Evolutionary conservation across 306 rosid species (phyloP), one percentile per base, ranked within the genome.

Genomic region (Begonia loranthoides): DNA sequence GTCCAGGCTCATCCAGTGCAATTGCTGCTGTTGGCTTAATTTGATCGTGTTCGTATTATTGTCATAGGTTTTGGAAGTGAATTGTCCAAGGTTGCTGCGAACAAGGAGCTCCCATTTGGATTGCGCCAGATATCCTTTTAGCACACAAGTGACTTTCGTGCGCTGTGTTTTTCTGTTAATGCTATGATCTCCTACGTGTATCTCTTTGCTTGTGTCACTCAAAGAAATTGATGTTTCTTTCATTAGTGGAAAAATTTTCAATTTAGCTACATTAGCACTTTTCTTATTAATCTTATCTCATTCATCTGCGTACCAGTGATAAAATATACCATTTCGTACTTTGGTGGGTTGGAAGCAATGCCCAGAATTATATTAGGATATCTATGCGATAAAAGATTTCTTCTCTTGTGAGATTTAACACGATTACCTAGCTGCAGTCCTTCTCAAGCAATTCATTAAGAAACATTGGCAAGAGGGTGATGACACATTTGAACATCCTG

Each of bases 91-190:
- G 85, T 85, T 53, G 70, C 83, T 44, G 79, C 92, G 58, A 82
- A 86, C 68, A 76, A 67, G 87, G 95, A 90, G 72, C 73, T 78
- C 45, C 66, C 72, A 0, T 41, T 80, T 28, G 95, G 95, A 21
- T 56, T 85, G 79, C 94, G 97, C 45, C 97, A 90, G 79, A 90
- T 90, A 90, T 90, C 97, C 97, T 85, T 66, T 70, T 59, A 49
- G 44, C 43, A 14, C 17, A 45, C 49, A 56, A 51, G 51, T 49
- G 45, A 66, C 61, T 52, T 44, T 65, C n/a, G 51, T 64, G 16
- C 12, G 54, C 33, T 11, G 13, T 56, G 51, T 47, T 15, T 13
- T 17, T 40, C 19, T 17, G 52, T 67, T 54, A 36, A 54, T 52
- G 7, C 17, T 12, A 11, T 44, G 13, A 11, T 44, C 15, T 12